Conservation (phyloP, 2,329 filamentous ascomycete genomes). For the Tolypocladium tundrense region DNA sequence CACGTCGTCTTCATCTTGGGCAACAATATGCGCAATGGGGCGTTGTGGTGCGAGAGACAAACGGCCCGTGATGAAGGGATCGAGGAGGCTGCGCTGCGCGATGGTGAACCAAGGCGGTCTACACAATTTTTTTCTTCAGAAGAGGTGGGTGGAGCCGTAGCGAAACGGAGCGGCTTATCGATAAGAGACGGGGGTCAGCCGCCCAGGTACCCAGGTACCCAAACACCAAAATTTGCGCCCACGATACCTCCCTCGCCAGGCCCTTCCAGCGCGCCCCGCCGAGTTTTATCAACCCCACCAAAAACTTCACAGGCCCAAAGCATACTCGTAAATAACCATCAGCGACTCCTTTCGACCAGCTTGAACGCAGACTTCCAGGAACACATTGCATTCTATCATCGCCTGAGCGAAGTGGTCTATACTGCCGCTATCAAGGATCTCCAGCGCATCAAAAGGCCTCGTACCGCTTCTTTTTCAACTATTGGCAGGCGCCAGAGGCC, state of each 20-base stretch:
- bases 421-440: not conserved
- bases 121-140: constrained; percentile 17
- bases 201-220: not conserved
- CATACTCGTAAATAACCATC: no score
- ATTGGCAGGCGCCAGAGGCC: not conserved
- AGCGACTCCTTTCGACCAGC: not conserved
- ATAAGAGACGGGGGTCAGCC: constrained; percentile 7
- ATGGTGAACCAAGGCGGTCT: constrained; percentile 16
- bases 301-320: not conserved
- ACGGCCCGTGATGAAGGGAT: constrained; percentile 1
- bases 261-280: not conserved
- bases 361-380: not conserved
- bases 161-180: constrained; percentile 12
- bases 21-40: constrained; percentile 12
- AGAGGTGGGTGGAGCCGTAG: constrained; percentile 13
- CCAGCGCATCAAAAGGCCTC: not conserved
- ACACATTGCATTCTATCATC: not conserved
- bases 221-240: not conserved
- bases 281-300: constrained; percentile 5
- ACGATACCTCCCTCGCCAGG: not conserved
- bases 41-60: not conserved
- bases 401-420: not conserved
- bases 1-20: constrained; percentile 51
- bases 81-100: constrained; percentile 1
- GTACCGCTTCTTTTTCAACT: not conserved